These are phyloP conservation scores for Viridothelium virens DNA, from an alignment of 495 filamentous ascomycete genomes.

Conservation along the genomic window DNA sequence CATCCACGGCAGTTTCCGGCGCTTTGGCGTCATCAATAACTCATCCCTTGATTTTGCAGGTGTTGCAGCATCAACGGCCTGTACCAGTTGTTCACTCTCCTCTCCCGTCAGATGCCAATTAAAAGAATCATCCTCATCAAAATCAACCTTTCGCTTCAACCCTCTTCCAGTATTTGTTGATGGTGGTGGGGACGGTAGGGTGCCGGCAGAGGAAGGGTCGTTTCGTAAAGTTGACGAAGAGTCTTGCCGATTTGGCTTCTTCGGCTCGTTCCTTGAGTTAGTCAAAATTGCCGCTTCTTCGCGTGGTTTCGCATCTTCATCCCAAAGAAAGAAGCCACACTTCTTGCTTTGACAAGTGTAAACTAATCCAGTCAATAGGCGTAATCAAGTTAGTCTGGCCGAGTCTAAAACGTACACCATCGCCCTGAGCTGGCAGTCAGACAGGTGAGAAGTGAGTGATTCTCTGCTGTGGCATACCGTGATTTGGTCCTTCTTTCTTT, in stretches of 20 bases:
- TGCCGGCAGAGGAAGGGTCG: slow-evolving; percentile 6
- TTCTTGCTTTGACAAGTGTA: slow-evolving; percentile 56
- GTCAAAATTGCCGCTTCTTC: slow-evolving; percentile 47
- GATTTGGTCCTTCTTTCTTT: slow-evolving; percentile 59
- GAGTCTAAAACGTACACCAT: slow-evolving; percentile 18
- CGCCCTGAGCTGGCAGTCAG: slow-evolving; percentile 11
- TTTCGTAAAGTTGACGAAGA: background rate
- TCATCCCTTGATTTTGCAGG: slow-evolving; percentile 31
- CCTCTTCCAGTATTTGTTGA: background rate
- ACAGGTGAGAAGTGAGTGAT: background rate
- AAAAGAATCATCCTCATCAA: slow-evolving; percentile 18
- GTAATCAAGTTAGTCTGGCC: background rate
- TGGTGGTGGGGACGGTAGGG: background rate
- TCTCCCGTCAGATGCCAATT: slow-evolving; percentile 21
- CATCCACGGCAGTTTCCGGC: slow-evolving; percentile 34
- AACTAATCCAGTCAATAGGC: slow-evolving; percentile 27
- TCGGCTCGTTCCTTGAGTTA: slow-evolving; percentile 41
- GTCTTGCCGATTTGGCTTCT: background rate
- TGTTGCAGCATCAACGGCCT: slow-evolving; percentile 27
- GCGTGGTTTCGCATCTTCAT: slow-evolving; percentile 50
- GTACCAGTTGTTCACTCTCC: slow-evolving; percentile 19
- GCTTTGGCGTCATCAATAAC: slow-evolving; percentile 34
- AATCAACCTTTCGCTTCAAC: slow-evolving; percentile 21
- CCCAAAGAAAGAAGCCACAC: slow-evolving; percentile 69
- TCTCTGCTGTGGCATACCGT: slow-evolving; percentile 35